Evolutionary conservation across 257 asterid species (phyloP).

Genomic region (Primulina eburnea): DNA sequence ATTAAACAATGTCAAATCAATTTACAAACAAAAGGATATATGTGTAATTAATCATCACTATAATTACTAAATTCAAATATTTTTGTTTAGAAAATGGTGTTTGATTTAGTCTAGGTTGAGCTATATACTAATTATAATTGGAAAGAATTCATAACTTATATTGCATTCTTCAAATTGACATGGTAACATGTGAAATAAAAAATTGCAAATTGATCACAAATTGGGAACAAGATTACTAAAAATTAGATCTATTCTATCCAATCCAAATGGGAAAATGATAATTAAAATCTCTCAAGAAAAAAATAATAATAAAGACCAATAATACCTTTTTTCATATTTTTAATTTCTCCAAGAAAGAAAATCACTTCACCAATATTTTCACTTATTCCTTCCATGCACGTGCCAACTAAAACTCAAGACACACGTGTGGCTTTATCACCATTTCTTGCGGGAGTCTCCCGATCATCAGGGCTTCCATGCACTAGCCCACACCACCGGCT

Average conservation of each 20-base stretch:
- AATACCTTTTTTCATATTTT: conserved; percentile 29
- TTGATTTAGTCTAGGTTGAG: not conserved
- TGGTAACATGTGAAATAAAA: not conserved
- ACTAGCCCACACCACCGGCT: conserved; percentile 99
- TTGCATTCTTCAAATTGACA: not conserved
- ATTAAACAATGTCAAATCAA: conserved; percentile 28
- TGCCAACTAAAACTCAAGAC: conserved; percentile 25
- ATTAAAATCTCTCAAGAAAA: not conserved
- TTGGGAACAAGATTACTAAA: conserved; percentile 27
- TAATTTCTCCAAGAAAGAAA: conserved; percentile 26
- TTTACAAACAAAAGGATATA: conserved; percentile 27
- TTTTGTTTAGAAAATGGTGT: not conserved
- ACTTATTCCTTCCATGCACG: conserved; percentile 31
- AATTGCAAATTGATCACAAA: conserved; percentile 24
- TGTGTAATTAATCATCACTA: conserved; percentile 20
- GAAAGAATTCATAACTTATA: not conserved
- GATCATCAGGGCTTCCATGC: conserved; percentile 84
- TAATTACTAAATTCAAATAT: not conserved
- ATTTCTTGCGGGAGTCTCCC: conserved; percentile 22
- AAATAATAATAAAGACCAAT: conserved; percentile 7
- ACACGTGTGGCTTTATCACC: conserved; percentile 35
- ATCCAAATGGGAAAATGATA: conserved; percentile 23
- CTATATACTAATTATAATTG: not conserved
- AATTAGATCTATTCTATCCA: conserved; percentile 42
- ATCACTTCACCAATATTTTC: conserved; percentile 27